A percentile compares a stretch with the other conserved stretches of the same genome.
These are phyloP conservation scores for Penicillium sp. DNA, from an alignment of 2,329 filamentous ascomycete species.

Conservation along the genomic window DNA sequence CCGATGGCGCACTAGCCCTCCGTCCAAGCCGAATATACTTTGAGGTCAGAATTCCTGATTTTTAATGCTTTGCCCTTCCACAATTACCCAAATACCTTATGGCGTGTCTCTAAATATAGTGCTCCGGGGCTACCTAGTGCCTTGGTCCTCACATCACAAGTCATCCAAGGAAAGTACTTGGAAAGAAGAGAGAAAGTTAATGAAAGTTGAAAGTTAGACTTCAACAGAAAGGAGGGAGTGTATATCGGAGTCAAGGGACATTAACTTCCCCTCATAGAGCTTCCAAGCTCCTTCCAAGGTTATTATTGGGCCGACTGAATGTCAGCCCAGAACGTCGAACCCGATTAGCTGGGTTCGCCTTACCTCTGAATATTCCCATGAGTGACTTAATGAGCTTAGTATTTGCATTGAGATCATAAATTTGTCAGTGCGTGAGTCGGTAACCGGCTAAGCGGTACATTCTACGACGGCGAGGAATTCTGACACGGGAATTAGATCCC, in stretches of 20 bases:
- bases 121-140: too few species aligned
- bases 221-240: too few species aligned
- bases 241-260: background rate
- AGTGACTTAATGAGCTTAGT: slow-evolving; percentile 36
- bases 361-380: slow-evolving; percentile 37
- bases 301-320: background rate
- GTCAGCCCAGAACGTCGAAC: slow-evolving; percentile 27
- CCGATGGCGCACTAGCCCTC: too few species aligned
- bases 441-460: slow-evolving; percentile 39
- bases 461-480: slow-evolving; percentile 48
- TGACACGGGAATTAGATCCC: slow-evolving; percentile 49
- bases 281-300: background rate
- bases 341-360: slow-evolving; percentile 46
- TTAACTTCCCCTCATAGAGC: too few species aligned
- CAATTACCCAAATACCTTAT: too few species aligned
- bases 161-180: too few species aligned
- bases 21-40: too few species aligned
- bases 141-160: background rate
- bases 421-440: slow-evolving; percentile 52
- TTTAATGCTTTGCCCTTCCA: too few species aligned
- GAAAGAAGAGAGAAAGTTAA: too few species aligned
- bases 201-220: background rate
- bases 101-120: too few species aligned
- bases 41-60: too few species aligned
- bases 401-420: slow-evolving; percentile 44